Conservation (phyloP, 2,329 filamentous ascomycete species). For the Microsporum ferrugineum region DNA sequence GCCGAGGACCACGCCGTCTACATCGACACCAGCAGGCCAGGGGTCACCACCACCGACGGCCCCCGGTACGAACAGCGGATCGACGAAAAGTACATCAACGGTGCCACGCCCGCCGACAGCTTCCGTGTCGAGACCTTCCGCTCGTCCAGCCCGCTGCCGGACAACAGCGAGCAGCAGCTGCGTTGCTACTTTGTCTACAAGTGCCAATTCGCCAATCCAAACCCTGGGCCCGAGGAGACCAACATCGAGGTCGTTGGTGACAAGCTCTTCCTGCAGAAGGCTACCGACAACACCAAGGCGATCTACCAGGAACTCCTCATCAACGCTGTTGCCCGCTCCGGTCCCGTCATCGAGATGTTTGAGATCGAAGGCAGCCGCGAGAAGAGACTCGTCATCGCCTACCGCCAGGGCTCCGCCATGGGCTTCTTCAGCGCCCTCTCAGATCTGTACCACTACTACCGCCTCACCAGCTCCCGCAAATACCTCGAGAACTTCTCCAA, state of each 20-base stretch:
- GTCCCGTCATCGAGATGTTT: conserved; percentile 95
- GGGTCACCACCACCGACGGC: conserved; percentile 61
- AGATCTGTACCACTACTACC: conserved; percentile 97
- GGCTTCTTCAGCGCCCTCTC: conserved; percentile 92
- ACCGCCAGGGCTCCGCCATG: conserved; percentile 81
- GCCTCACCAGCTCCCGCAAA: conserved; percentile 88
- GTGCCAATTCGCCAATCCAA: conserved; percentile 72
- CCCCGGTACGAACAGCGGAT: conserved; percentile 91
- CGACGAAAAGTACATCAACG: conserved; percentile 89
- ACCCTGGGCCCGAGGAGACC: conserved; percentile 65
- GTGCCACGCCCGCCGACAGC: conserved; percentile 55
- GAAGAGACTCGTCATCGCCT: conserved; percentile 88
- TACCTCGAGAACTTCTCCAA: conserved; percentile 99
- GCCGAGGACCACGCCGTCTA: conserved; percentile 91
- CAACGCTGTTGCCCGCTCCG: conserved; percentile 69
- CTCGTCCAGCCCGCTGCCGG: conserved; percentile 67
- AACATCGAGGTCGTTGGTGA: conserved; percentile 86
- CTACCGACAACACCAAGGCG: conserved; percentile 86
- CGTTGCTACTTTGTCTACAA: conserved; percentile 99
- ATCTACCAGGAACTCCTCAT: conserved; percentile 92
- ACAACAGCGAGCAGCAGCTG: conserved; percentile 65
- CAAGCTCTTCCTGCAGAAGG: conserved; percentile 88
- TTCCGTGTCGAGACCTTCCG: conserved; percentile 98
- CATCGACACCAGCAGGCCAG: conserved; percentile 92
- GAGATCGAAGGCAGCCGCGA: conserved; percentile 85